Conservation (phyloP, 176 grass and related monocot species). For the Rhynchospora tenuis region DNA sequence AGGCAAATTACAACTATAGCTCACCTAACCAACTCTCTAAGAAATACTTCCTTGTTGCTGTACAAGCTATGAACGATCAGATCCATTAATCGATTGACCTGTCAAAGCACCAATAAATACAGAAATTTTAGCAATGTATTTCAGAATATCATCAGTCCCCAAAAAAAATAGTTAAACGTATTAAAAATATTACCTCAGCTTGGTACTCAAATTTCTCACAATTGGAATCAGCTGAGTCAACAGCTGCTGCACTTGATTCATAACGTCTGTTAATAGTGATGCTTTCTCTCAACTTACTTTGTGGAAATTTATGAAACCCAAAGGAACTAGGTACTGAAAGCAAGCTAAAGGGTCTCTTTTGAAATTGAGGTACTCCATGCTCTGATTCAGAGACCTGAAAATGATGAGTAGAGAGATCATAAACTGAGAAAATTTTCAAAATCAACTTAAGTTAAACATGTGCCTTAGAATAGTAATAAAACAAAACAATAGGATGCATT, state of each 20-base stretch:
- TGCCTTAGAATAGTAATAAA: neutral
- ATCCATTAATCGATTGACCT: slow-evolving; percentile 99
- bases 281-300: slow-evolving; percentile 31
- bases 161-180: neutral
- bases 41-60: slow-evolving; percentile 99
- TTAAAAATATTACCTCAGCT: slow-evolving; percentile 58
- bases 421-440: neutral
- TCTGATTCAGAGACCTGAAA: slow-evolving; percentile 43
- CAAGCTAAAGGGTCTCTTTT: slow-evolving; percentile 46
- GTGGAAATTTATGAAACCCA: neutral
- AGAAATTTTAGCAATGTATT: neutral
- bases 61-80: slow-evolving; percentile 98
- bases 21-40: slow-evolving; percentile 86
- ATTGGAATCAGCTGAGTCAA: slow-evolving; percentile 41
- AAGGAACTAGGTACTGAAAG: slow-evolving; percentile 30
- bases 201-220: slow-evolving; percentile 84
- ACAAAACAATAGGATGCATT: neutral
- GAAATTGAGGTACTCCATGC: slow-evolving; percentile 19
- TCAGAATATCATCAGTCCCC: neutral
- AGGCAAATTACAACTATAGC: neutral
- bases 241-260: slow-evolving; percentile 58
- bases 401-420: neutral
- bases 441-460: neutral
- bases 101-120: slow-evolving; percentile 14
- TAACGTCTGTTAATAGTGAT: slow-evolving; percentile 38